Evolutionary conservation across 768 basidiomycete species (phyloP), one percentile per base, ranked within the genome.

Genomic region (Artomyces pyxidatus): DNA sequence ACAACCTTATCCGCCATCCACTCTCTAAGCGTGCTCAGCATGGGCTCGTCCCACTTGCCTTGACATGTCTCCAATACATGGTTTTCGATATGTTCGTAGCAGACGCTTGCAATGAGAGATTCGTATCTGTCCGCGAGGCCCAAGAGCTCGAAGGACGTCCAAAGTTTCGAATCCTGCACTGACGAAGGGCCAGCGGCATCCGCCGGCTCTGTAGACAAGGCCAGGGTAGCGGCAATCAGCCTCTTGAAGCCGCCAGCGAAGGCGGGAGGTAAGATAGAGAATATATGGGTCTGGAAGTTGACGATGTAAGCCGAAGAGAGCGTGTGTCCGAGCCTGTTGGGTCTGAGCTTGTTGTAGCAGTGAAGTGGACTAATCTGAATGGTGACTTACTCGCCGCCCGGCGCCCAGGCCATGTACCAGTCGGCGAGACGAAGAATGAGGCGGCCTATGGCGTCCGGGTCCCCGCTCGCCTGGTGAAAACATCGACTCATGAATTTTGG

Each of bases 1-100:
- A 88, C 84, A 38, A 94, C 80, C 49, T 77, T 83, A 50, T 77
- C 73, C 8, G 80, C 70, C 78, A 94, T 90, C 88, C 91, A 94
- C 16, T 71, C 63, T 42, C 84, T 70, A 52, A 92, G 65, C 2
- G 63, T 69, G 3, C 71, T 70, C 49, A 94, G 60, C 71, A 85
- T 73, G 6, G 79, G 76, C 43, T 71, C 75, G 28, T 74, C 75
- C 88, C 88, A 95, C 57, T 78, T 75, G 3, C 74, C 80, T 9
- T 76, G 66, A 59, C 86, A 91, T 3, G 76, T 78, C 51, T 72
- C 71, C 49, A 75, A 47, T 0, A 96, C 84, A 50, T 88, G 75
- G 4, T 69, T 62, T 60, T 93, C 89, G 53, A 99, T 93, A 56
- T 82, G 79, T 59, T 88, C 85, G 55, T 92, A 91, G 25, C 89